A percentile compares a stretch with the other conserved stretches of the same genome.
Conservation (phyloP, 2,329 filamentous ascomycete genomes). For the Bertia moriformis region DNA sequence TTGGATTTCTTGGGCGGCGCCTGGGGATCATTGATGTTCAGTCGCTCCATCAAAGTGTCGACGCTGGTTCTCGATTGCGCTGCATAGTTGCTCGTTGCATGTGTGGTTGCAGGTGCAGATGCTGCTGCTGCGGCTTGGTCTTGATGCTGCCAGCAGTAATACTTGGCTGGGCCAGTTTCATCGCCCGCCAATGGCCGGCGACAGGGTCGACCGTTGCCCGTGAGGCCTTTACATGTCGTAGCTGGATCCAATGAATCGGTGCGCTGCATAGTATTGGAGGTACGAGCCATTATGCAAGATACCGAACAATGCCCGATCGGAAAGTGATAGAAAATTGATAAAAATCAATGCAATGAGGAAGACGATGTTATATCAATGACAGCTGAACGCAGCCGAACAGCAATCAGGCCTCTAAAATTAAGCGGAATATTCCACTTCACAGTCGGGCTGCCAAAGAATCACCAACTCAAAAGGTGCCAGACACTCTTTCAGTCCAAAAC, state of each 20-base stretch:
- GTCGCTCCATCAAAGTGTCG: slow-evolving; percentile 1
- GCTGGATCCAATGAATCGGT: background rate
- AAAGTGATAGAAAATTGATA: too few species aligned
- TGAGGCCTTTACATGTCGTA: slow-evolving; percentile 1
- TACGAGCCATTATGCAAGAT: background rate
- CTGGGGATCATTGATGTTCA: background rate
- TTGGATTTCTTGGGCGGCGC: background rate
- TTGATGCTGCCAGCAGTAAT: slow-evolving; percentile 1
- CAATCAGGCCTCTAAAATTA: too few species aligned
- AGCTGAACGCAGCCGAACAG: too few species aligned
- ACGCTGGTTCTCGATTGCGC: background rate
- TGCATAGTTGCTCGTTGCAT: background rate
- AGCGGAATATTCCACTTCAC: too few species aligned
- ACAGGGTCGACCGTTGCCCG: background rate
- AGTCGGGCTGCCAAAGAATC: too few species aligned
- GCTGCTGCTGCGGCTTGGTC: background rate
- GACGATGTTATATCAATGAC: too few species aligned
- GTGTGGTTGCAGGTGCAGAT: background rate
- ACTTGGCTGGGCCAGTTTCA: background rate
- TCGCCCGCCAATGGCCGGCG: background rate
- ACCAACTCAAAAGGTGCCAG: too few species aligned
- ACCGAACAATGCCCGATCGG: too few species aligned
- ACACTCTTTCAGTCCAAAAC: too few species aligned
- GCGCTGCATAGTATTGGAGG: background rate
- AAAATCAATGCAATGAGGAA: too few species aligned